Evolutionary conservation across 176 grass and related monocot species (phyloP), one percentile per base, ranked within the genome.

Genomic region (Olyra latifolia): DNA sequence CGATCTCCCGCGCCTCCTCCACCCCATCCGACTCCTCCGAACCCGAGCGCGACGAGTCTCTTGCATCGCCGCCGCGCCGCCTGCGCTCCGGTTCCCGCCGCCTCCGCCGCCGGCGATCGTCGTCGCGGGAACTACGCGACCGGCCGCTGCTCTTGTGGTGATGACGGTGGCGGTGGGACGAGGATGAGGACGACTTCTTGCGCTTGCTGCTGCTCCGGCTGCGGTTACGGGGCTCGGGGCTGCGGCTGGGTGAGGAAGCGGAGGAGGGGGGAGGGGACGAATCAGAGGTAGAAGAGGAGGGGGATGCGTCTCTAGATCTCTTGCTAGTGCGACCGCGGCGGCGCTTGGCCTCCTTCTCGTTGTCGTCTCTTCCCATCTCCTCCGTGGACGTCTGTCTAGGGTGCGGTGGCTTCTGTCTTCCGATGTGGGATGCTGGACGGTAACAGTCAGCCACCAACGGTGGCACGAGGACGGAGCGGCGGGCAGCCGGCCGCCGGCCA

Each of bases 1-100:
- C 87, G 46, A 95, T 89, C 80, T 89, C 84, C 14, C 72, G 87
- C 13, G 92, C 83, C 76, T 92, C 92, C 42, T 79, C 84, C 12
- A 19, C 81, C 61, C 87, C 80, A 27, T 48, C 64, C 23, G 72
- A 16, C 44, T 49, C 71, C 10, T 83, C 77, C 6, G 74, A 83
- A 15, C 53, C 86, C 17, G 84, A 85, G 4, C 62, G 61, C 10
- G 84, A 91, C 8, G 42, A 87, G 2, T 49, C 39, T 3, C 13
- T 53, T 14, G 16, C 69, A 55, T n/a, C 77, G 13, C 55, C 42
- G 15, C 44, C 30, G 38, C 44, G 62, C 30, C 22, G 53, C 59
- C 63, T 62, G 16, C 54, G 43, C 55, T 71, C 84, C 55, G 81
- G 75, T 6, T 83, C 62, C 25, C 81, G 54, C 32, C 61, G 62